Evolutionary conservation across 2,329 filamentous ascomycete genomes (phyloP).

Genomic region (Lasiodiplodia theobromae): DNA sequence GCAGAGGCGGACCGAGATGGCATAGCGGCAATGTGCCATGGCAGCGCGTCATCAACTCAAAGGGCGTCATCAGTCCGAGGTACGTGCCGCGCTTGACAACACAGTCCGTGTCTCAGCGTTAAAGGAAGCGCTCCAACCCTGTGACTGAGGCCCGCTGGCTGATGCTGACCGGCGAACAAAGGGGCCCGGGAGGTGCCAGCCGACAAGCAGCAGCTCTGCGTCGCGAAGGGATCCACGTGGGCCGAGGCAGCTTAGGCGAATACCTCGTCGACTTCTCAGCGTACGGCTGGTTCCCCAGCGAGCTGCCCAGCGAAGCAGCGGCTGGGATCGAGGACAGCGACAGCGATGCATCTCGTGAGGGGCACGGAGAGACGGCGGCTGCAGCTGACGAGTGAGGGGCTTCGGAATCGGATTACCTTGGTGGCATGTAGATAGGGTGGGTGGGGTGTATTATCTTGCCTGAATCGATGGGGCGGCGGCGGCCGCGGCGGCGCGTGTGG

Average conservation of each 20-base stretch:
- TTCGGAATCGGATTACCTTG: constrained; percentile 8
- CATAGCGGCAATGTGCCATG: constrained; percentile 85
- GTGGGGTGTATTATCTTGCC: constrained; percentile 14
- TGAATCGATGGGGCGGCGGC: neutral
- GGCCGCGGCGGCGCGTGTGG: constrained; percentile 4
- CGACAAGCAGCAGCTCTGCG: constrained; percentile 56
- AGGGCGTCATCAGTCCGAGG: constrained; percentile 86
- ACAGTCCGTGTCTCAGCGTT: constrained; percentile 23
- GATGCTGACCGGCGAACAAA: constrained; percentile 35
- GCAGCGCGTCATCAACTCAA: constrained; percentile 91
- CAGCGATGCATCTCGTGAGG: constrained; percentile 29
- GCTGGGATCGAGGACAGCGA: constrained; percentile 44
- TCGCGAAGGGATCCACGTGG: constrained; percentile 57
- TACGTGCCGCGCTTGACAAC: constrained; percentile 49
- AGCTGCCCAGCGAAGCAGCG: constrained; percentile 56
- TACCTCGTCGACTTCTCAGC: constrained; percentile 53
- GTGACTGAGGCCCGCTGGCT: constrained; percentile 10
- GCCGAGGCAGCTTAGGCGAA: constrained; percentile 55
- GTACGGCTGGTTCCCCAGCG: constrained; percentile 61
- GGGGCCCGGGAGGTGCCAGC: constrained; percentile 54
- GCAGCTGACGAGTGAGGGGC: constrained; percentile 20
- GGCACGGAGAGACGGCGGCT: neutral
- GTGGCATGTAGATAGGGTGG: constrained; percentile 18
- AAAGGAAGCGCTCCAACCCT: constrained; percentile 10
- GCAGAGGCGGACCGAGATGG: constrained; percentile 59